Conservation (phyloP, 1,284 basidiomycete genomes). For the Puccinia hordei region DNA sequence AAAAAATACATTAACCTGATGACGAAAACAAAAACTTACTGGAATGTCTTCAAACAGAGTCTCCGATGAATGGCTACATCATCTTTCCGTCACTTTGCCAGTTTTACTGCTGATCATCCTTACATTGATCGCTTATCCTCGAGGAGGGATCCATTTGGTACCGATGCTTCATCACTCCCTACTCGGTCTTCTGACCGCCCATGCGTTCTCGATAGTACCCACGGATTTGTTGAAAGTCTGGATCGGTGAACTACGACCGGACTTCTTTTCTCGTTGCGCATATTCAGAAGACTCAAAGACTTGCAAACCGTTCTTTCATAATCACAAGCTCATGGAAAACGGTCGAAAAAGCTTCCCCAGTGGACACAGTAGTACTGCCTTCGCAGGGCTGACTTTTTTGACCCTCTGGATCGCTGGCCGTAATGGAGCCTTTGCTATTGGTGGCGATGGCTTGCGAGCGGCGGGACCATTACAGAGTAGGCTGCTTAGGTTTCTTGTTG, state of each 20-base stretch:
- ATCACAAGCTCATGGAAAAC: slow-evolving; percentile 40
- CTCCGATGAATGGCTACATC: slow-evolving; percentile 50
- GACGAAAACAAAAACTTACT: background rate
- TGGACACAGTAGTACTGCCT: slow-evolving; percentile 41
- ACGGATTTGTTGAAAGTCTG: slow-evolving; percentile 40
- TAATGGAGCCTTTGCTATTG: slow-evolving; percentile 48
- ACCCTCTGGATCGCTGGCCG: slow-evolving; percentile 48
- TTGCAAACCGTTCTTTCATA: slow-evolving; percentile 43
- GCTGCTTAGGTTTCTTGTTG: slow-evolving; percentile 36
- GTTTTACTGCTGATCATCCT: slow-evolving; percentile 35
- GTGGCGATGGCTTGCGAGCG: slow-evolving; percentile 33
- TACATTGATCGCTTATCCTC: slow-evolving; percentile 41
- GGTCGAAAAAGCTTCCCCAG: slow-evolving; percentile 50
- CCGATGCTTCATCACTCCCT: slow-evolving; percentile 48
- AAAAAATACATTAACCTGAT: background rate
- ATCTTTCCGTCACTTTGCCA: slow-evolving; percentile 43
- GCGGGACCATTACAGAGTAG: slow-evolving; percentile 48
- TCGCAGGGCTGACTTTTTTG: slow-evolving; percentile 42
- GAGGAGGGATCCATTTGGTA: slow-evolving; percentile 38
- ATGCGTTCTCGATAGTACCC: slow-evolving; percentile 34
- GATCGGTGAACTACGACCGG: slow-evolving; percentile 42
- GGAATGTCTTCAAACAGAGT: slow-evolving; percentile 11
- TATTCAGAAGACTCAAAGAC: slow-evolving; percentile 36
- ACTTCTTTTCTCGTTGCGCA: slow-evolving; percentile 50
- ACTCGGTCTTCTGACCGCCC: slow-evolving; percentile 37